phyloP scores from a whole-genome alignment of 192 early-diverging fungal genomes.

The Gonapodya prolifera region DNA sequence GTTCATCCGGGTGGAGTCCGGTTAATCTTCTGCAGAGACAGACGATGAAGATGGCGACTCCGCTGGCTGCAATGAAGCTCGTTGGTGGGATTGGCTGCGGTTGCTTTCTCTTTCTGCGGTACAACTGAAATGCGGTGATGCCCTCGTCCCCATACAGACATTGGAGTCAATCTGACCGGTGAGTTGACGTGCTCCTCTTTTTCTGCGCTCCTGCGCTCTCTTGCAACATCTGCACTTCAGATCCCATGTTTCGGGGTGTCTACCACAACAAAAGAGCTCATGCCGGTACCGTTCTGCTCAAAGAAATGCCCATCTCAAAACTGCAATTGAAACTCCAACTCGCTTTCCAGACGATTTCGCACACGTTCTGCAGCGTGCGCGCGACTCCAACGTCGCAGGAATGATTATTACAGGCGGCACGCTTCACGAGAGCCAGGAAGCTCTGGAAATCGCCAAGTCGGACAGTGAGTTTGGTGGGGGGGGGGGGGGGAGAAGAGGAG shows the following conservation, averaged over 20 bases:
- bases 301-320: not conserved
- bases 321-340: not conserved
- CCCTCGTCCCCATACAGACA: no score
- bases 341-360: slow-evolving; percentile 41
- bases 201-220: not conserved
- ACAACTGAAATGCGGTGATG: no score
- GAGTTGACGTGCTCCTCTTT: not conserved
- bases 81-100: no score
- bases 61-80: no score
- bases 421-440: slow-evolving; percentile 31
- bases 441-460: slow-evolving; percentile 37
- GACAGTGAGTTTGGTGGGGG: no score
- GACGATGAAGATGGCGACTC: no score
- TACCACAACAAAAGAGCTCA: slow-evolving; percentile 73
- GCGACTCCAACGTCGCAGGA: slow-evolving; percentile 48
- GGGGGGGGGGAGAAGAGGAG: no score
- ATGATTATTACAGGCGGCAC: slow-evolving; percentile 76
- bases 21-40: no score
- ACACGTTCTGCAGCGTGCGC: slow-evolving; percentile 50
- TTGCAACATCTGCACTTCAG: slow-evolving; percentile 18
- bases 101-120: no score
- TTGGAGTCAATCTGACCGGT: slow-evolving; percentile 66
- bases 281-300: slow-evolving; percentile 20
- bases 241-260: slow-evolving; percentile 67
- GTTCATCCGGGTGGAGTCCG: no score